Evolutionary conservation across 148 eudicot genomes (phyloP).

Genomic region (Camellia granthamiana): DNA sequence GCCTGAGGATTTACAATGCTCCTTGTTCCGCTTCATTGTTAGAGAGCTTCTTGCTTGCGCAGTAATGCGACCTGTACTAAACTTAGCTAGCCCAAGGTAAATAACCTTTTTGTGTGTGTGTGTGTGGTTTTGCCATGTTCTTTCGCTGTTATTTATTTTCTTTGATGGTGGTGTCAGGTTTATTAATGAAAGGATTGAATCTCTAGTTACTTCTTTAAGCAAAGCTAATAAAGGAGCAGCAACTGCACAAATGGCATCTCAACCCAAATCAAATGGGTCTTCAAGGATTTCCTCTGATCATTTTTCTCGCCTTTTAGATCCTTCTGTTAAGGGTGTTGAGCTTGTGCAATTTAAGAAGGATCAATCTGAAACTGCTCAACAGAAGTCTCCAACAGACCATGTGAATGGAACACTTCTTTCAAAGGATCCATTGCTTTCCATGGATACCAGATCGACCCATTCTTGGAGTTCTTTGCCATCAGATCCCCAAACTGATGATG

Average conservation of each 20-base stretch:
- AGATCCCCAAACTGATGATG: slow-evolving; percentile 36
- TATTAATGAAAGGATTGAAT: slow-evolving; percentile 94
- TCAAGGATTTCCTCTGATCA: slow-evolving; percentile 54
- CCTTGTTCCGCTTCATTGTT: slow-evolving; percentile 69
- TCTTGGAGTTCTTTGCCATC: slow-evolving; percentile 68
- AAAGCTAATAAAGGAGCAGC: slow-evolving; percentile 50
- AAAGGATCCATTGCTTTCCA: slow-evolving; percentile 83
- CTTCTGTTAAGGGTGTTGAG: slow-evolving; percentile 84
- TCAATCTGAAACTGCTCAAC: slow-evolving; percentile 33
- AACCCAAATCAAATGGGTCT: slow-evolving; percentile 44
- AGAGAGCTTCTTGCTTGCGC: slow-evolving; percentile 97
- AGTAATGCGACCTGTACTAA: slow-evolving; percentile 80
- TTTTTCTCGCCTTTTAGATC: slow-evolving; percentile 64
- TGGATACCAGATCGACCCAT: slow-evolving; percentile 75
- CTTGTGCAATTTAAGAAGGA: slow-evolving; percentile 67
- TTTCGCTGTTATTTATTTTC: slow-evolving; percentile 17
- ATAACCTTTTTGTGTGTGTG: neutral
- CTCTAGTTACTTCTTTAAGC: slow-evolving; percentile 50
- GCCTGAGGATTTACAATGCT: slow-evolving; percentile 85
- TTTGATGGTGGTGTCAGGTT: slow-evolving; percentile 51
- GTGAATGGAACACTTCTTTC: slow-evolving; percentile 39
- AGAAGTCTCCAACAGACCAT: slow-evolving; percentile 34
- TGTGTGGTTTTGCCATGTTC: neutral
- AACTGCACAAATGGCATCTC: slow-evolving; percentile 29
- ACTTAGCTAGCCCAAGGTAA: slow-evolving; percentile 89